Conservation (phyloP, 73 alveolate genomes). For the Paramecium primaurelia region DNA sequence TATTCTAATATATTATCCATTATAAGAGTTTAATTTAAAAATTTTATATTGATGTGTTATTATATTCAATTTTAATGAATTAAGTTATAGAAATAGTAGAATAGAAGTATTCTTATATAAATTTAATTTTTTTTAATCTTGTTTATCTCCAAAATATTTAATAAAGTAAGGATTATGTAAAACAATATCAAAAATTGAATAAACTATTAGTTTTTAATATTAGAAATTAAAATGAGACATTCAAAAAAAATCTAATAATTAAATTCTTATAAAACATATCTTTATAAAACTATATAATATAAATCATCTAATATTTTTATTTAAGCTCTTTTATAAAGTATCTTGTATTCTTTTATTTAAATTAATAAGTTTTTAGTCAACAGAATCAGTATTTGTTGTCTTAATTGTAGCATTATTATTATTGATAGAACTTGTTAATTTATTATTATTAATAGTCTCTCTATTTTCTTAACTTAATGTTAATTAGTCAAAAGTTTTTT, state of each 20-base stretch:
- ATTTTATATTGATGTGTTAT: no score
- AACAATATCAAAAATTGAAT: no score
- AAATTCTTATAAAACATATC: background rate
- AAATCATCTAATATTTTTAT: constrained; percentile 2
- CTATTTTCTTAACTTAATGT: background rate
- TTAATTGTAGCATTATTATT: background rate
- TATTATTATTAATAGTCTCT: background rate
- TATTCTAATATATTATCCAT: no score
- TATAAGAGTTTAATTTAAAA: no score
- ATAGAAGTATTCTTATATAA: no score
- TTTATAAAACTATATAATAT: background rate
- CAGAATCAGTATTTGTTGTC: background rate
- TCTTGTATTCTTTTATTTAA: constrained; percentile 31
- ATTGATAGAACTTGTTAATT: background rate
- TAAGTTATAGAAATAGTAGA: no score
- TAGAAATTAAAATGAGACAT: no score
- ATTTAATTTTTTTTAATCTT: no score
- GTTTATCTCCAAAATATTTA: no score
- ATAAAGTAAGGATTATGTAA: no score
- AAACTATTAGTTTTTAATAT: no score
- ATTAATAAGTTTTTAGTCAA: constrained; percentile 1
- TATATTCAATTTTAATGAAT: no score
- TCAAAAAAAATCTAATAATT: background rate
- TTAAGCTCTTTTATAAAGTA: background rate
- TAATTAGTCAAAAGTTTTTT: background rate